These are phyloP conservation scores for Monosporozyma siamensis DNA, from an alignment of 805 yeast species.

Conservation along the genomic window DNA sequence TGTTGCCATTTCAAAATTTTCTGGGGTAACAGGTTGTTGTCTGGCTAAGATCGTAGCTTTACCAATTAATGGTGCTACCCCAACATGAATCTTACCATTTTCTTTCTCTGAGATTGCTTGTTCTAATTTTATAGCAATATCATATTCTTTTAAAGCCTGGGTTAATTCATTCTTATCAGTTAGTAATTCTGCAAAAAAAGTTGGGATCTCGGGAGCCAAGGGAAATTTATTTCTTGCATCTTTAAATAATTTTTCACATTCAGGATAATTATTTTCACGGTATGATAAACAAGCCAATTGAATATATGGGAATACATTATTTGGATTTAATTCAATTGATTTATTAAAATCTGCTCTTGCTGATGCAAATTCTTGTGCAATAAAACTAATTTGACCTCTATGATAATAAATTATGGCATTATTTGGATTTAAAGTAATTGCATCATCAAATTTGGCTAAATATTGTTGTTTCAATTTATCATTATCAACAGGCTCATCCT, in stretches of 20 bases:
- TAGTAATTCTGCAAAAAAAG: conserved; percentile 89
- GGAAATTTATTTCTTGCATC: conserved; percentile 71
- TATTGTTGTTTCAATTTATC: conserved; percentile 31
- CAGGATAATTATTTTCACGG: conserved; percentile 48
- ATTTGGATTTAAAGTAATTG: conserved; percentile 56
- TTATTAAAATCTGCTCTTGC: conserved; percentile 70
- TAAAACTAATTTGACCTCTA: conserved; percentile 83
- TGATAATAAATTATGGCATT: conserved; percentile 86
- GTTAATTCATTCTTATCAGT: conserved; percentile 67
- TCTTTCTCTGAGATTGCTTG: conserved; percentile 30
- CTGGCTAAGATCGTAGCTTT: conserved; percentile 68
- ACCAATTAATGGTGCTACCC: conserved; percentile 83
- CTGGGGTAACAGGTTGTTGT: conserved; percentile 32
- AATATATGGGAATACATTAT: conserved; percentile 75
- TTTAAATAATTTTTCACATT: conserved; percentile 56
- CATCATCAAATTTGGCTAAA: conserved; percentile 63
- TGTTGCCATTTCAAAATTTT: conserved; percentile 47
- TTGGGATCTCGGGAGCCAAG: conserved; percentile 83
- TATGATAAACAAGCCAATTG: conserved; percentile 89
- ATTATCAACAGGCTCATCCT: conserved; percentile 15
- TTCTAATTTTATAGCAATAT: conserved; percentile 77
- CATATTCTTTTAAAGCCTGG: conserved; percentile 76
- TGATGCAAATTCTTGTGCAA: conserved; percentile 60
- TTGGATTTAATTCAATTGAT: conserved; percentile 64
- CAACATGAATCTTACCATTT: conserved; percentile 56